These are phyloP conservation scores for Oryza nivara DNA, from an alignment of 176 grass and related monocot genomes.

Conservation along the genomic window DNA sequence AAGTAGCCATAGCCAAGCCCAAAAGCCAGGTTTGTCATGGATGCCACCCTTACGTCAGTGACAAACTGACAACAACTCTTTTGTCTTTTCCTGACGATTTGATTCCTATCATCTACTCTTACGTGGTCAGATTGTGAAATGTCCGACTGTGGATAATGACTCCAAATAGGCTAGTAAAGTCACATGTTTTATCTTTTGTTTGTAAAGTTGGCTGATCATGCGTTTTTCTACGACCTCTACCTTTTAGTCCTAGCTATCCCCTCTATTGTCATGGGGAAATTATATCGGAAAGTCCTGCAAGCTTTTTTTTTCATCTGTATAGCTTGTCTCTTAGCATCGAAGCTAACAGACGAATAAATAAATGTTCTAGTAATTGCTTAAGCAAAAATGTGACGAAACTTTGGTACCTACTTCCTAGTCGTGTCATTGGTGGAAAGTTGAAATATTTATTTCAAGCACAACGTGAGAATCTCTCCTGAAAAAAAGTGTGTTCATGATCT, in stretches of 20 bases:
- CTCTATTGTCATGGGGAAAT: not conserved
- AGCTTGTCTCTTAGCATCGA: not conserved
- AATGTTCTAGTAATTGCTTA: not conserved
- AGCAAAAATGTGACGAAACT: not conserved
- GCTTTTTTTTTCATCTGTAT: not conserved
- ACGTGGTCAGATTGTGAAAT: conserved; percentile 11
- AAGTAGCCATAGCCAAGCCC: not conserved
- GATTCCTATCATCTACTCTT: not conserved
- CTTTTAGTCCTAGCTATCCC: not conserved
- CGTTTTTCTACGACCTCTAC: conserved; percentile 26
- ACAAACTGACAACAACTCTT: not conserved
- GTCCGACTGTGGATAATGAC: conserved; percentile 11
- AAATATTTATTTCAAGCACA: not conserved
- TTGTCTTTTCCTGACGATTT: conserved; percentile 3
- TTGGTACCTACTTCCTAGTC: not conserved
- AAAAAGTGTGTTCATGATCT: not conserved
- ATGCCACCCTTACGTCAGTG: not conserved
- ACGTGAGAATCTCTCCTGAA: conserved; percentile 27
- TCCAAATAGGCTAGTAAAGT: not conserved
- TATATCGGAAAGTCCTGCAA: not conserved
- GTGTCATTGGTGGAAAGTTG: not conserved
- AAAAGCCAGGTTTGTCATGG: not conserved
- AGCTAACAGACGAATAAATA: not conserved
- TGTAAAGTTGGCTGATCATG: conserved; percentile 21
- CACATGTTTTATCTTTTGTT: conserved; percentile 33